Evolutionary conservation across 1,284 basidiomycete species (phyloP).

Genomic region (Fomes fomentarius): DNA sequence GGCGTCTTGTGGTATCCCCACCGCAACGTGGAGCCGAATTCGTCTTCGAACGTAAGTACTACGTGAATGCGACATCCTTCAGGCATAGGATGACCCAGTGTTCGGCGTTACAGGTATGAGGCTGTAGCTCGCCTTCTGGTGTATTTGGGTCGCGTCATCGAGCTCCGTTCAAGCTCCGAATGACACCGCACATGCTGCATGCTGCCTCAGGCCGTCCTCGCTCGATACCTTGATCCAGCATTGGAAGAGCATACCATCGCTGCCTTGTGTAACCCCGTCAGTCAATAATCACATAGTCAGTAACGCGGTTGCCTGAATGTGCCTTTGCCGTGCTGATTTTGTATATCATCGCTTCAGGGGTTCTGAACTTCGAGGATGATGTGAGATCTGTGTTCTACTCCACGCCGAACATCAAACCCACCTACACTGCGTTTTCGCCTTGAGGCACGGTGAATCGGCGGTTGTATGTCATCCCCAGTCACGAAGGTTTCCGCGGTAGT

Average conservation of each 20-base stretch:
- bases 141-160: slow-evolving; percentile 1
- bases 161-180: neutral
- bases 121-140: neutral
- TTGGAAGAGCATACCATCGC: neutral
- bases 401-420: neutral
- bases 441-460: neutral
- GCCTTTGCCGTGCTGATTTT: no score
- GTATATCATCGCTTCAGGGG: neutral
- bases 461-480: neutral
- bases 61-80: neutral
- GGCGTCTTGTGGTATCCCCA: no score
- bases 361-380: neutral
- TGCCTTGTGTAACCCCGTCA: no score
- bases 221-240: neutral
- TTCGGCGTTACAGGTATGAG: neutral
- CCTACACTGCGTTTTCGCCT: neutral
- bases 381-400: neutral
- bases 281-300: no score
- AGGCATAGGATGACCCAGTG: neutral
- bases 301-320: no score
- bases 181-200: neutral
- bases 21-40: no score
- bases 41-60: neutral
- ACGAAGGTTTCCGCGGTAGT: neutral
- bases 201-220: neutral